phyloP scores from a whole-genome alignment of 2,329 filamentous ascomycete genomes.

The Stagonosporopsis cucurbitacearum region DNA sequence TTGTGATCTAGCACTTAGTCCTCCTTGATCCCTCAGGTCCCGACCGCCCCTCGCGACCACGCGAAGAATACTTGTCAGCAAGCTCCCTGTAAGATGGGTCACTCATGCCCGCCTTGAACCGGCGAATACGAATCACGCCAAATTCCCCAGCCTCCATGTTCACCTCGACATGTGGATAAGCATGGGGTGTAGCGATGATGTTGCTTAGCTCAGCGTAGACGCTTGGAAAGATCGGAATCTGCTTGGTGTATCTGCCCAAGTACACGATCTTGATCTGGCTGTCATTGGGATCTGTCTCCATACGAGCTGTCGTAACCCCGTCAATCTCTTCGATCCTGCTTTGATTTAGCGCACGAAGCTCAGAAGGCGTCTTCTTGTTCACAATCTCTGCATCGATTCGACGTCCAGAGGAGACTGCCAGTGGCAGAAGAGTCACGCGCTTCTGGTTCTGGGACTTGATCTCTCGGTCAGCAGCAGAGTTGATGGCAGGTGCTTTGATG shows the following conservation, averaged over 20 bases:
- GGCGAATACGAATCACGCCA: background rate
- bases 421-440: background rate
- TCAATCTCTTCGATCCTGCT: background rate
- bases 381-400: too few species aligned
- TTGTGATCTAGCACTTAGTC: too few species aligned
- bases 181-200: background rate
- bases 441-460: background rate
- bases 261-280: background rate
- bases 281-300: background rate
- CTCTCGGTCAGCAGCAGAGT: background rate
- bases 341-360: background rate
- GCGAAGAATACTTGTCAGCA: background rate
- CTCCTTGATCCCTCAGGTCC: too few species aligned
- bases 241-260: background rate
- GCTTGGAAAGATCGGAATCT: background rate
- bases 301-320: background rate
- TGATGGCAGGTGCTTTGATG: background rate
- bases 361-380: background rate
- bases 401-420: background rate
- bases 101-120: background rate
- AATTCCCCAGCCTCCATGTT: background rate
- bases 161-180: background rate
- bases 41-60: background rate
- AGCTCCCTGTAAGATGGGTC: background rate
- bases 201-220: background rate